Evolutionary conservation across 1,284 basidiomycete species (phyloP), one percentile per base, ranked within the genome.

Genomic region (Ceratobasidium papillatum): DNA sequence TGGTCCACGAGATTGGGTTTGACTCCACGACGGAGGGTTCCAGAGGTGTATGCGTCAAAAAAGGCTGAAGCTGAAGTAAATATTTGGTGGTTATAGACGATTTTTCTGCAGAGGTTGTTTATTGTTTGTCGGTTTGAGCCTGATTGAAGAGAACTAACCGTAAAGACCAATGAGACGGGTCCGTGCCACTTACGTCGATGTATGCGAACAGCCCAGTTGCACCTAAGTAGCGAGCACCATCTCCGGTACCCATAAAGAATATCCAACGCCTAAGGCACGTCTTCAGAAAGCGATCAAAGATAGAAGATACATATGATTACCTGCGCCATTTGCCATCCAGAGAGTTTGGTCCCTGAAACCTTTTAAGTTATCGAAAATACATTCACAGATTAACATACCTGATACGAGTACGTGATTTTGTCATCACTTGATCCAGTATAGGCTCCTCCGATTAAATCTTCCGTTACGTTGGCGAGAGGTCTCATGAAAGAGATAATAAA

Each of bases 41-140:
- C 88, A 74, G 86, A 84, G 36, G 81, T 80, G 80, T 84, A 89
- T 0, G 89, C 88, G 22, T 83, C 83, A 54, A 86, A 71, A 81
- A 91, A 89, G 0, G 83, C 84, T 8, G 84, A 84, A 1, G 82
- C 77, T 17, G 82, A 83, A 14, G 82, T 75, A 80, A 88, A 91
- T 30, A 88, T 79, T 78, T 89, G 87, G 62, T 86, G 83, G 75
- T 90, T 88, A 78, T 90, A 89, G 12, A 90, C 86, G 68, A 90
- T 79, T 83, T 88, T 66, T 8, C 75, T 47, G 7, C 19, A n/a
- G 45, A 19, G 19, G 8, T n/a, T 30, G 3, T 3, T 17, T 8
- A 75, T 34, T 43, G 66, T 36, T 49, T 65, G 14, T 38, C 36
- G 54, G 32, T 54, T 22, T 30, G 27, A 32, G 64, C n/a, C n/a